Percentiles rank a stretch among this genome's conserved stretches.
Conservation (phyloP, 257 asterid species). For the Scutellaria baicalensis region DNA sequence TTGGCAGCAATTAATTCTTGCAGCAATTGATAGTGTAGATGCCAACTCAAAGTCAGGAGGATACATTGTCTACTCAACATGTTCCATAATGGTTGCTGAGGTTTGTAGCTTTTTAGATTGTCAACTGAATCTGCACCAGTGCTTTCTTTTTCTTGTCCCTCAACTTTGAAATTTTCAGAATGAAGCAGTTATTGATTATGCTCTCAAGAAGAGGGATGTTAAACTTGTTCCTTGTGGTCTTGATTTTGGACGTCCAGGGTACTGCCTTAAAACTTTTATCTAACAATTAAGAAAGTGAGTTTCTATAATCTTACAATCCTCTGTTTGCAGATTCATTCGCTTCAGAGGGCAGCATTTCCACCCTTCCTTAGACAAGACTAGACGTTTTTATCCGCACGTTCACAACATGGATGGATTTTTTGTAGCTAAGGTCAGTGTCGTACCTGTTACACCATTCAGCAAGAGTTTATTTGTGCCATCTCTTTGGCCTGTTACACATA, state of each 20-base stretch:
- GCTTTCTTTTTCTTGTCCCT: slow-evolving; percentile 3
- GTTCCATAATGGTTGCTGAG: slow-evolving; percentile 96
- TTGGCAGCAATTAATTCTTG: slow-evolving; percentile 84
- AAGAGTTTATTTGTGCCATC: background rate
- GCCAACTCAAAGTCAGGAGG: slow-evolving; percentile 97
- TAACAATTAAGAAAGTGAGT: background rate
- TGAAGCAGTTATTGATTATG: slow-evolving; percentile 94
- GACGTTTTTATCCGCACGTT: slow-evolving; percentile 90
- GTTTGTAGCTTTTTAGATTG: slow-evolving; percentile 28
- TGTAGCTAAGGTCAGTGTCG: slow-evolving; percentile 77
- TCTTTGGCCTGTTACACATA: background rate
- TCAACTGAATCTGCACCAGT: background rate
- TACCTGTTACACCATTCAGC: background rate
- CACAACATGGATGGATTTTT: slow-evolving; percentile 98
- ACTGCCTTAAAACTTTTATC: background rate
- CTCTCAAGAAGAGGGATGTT: slow-evolving; percentile 88
- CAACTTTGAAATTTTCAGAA: slow-evolving; percentile 54
- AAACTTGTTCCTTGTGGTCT: slow-evolving; percentile 94
- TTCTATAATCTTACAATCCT: slow-evolving; percentile 6
- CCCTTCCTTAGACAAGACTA: slow-evolving; percentile 64
- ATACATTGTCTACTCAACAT: slow-evolving; percentile 87
- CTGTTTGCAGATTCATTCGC: slow-evolving; percentile 48
- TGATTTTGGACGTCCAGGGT: slow-evolving; percentile 96
- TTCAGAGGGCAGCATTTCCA: slow-evolving; percentile 74
- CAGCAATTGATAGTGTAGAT: slow-evolving; percentile 94